A percentile compares a stretch with the other conserved stretches of the same genome.
Evolutionary conservation across 495 filamentous ascomycete genomes (phyloP).

Genomic region (Tuber umbilicatum): DNA sequence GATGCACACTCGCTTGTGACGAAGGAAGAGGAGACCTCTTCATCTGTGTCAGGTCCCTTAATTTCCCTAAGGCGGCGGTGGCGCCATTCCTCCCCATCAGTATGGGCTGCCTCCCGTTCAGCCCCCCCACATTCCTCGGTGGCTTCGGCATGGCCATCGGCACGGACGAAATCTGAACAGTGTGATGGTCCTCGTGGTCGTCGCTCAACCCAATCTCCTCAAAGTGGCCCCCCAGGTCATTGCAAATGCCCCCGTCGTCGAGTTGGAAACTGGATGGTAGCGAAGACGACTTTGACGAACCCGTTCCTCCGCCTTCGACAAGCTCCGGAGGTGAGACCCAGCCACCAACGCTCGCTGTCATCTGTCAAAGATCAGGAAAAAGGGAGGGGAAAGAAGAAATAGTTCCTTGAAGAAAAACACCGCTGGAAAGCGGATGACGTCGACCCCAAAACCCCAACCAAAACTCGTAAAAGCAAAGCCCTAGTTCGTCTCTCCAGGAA

Average conservation of each 20-base stretch:
- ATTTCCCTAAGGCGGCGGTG: slow-evolving; percentile 18
- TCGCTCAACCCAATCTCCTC: slow-evolving; percentile 90
- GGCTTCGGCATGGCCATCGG: slow-evolving; percentile 17
- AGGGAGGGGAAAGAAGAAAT: neutral
- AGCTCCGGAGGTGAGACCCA: slow-evolving; percentile 36
- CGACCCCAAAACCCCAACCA: slow-evolving; percentile 9
- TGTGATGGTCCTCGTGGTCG: slow-evolving; percentile 22
- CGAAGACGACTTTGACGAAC: slow-evolving; percentile 86
- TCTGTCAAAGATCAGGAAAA: slow-evolving; percentile 1
- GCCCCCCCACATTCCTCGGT: slow-evolving; percentile 10
- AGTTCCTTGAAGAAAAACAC: neutral
- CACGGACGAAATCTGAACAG: neutral
- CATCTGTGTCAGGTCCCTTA: slow-evolving; percentile 42
- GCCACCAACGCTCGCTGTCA: slow-evolving; percentile 30
- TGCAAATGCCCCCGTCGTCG: slow-evolving; percentile 58
- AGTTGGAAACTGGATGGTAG: slow-evolving; percentile 70
- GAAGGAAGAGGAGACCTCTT: slow-evolving; percentile 30
- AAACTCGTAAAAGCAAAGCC: neutral
- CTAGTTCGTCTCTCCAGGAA: neutral
- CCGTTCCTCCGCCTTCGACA: slow-evolving; percentile 51
- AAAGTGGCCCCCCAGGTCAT: slow-evolving; percentile 69
- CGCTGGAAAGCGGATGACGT: slow-evolving; percentile 31
- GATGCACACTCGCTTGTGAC: slow-evolving; percentile 27
- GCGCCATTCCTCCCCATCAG: slow-evolving; percentile 11
- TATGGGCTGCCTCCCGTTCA: slow-evolving; percentile 19